Evolutionary conservation across 129 eudicot genomes (phyloP), one percentile per base, ranked within the genome.

Genomic region (Lactuca sativa): DNA sequence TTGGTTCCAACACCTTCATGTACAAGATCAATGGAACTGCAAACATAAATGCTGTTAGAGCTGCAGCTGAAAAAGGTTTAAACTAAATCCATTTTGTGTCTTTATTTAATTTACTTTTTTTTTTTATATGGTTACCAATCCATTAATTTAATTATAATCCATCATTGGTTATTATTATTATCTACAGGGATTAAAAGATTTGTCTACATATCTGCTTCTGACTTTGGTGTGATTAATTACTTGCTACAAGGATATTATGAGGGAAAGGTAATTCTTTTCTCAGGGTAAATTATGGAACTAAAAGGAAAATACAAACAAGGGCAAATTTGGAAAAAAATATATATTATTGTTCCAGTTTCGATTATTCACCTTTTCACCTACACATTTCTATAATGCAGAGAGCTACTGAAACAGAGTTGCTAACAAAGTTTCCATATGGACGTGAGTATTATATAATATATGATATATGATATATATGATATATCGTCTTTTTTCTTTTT

Each of bases 21-120:
- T 93, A 87, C 88, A 93, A 87, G 78, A 85, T 93, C 80, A 93
- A 90, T 79, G 99, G 99, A 57, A 93, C 95, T 80, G 99, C 99
- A 74, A 93, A 90, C 70, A 90, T 93, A 56, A 90, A 93, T 83
- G 99, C 97, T n/a, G 78, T 93, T 77, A 85, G 86, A 82, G 99
- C 95, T 79, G 97, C 99, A 65, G 80, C 96, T 31, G 99, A 85
- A 53, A 80, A 83, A 83, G 99, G 99, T 93, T 49, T 38, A 15
- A 51, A 4, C 25, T 25, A 25, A 17, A 62, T 0, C 25, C 58
- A 37, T 62, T 8, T 37, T 38, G 16, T 32, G n/a, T 6, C 31
- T 56, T 4, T 0, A 25, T 25, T 1, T 36, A 6, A 36, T 3
- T 36, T 36, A 36, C 10, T 17, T 55, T 7, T 25, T 55, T 7